Base-by-base conservation (phyloP, 371 early-diverging fungal species). In the Enterospora canceri region DNA sequence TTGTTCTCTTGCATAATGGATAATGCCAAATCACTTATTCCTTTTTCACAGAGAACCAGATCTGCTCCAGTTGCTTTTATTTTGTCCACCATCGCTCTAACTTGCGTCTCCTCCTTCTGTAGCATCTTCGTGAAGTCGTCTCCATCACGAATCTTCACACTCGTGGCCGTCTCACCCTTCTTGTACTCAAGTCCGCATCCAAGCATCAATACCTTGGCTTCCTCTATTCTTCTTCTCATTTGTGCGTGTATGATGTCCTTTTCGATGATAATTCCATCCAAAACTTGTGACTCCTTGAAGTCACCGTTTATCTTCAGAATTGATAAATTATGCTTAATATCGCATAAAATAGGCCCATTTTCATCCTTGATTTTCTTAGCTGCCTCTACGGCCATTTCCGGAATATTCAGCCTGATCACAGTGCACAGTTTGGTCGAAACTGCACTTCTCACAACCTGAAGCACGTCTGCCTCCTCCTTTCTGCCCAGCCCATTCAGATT, bases 141-240 rank as follows among this genome's bases (percentile, higher is more conserved):
- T 76, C 91, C 91, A 76, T 91, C 89, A 70, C 88, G 86, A 69
- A 99, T 89, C 83, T 97, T 97, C 74, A 94, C 91, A 80, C 90
- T 89, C 56, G 97, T 97, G 82, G 95, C 94, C 53, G 92, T 92
- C 82, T 97, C 99, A 63, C 96, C 95, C 86, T 99, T 99, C 83
- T 96, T 95, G 86, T 99, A 99, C 82, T 97, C 99, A 56, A 99
- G 85, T 30, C 96, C 94, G 77, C 94, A 94, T 83, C 97, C 97
- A 65, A 99, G 83, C 65, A 97, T 83, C 16, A 97, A 82, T 72
- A 99, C 85, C 67, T 94, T 87, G 21, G 99, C 97, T 81, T 96
- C 94, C 79, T 91, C 90, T 66, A 99, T 95, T 63, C 83, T 84
- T 65, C 92, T 88, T 71, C 94, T 88, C 99, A 97, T 99, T 83